Conservation (phyloP, 176 grass and related monocot species). For the Rhynchospora pubera region DNA sequence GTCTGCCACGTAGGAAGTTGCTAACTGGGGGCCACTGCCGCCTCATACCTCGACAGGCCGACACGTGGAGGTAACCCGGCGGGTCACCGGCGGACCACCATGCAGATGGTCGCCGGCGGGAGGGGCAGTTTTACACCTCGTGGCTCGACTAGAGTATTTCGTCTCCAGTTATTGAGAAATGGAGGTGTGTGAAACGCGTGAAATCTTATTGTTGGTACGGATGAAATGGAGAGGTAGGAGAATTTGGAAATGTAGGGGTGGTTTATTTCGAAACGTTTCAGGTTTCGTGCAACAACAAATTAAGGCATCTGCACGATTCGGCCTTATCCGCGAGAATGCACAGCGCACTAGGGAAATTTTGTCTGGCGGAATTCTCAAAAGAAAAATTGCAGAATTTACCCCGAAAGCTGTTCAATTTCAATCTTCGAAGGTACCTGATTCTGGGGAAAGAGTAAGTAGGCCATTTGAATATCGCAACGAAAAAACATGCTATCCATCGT, state of each 20-base stretch:
- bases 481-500: background rate
- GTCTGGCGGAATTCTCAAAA: background rate
- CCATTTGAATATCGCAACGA: background rate
- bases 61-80: constrained; percentile 28
- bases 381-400: background rate
- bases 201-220: background rate
- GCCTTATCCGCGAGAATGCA: constrained; percentile 20
- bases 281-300: constrained; percentile 26
- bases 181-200: background rate
- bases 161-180: background rate
- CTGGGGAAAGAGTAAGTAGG: background rate
- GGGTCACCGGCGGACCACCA: background rate
- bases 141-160: background rate
- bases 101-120: background rate
- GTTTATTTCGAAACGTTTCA: constrained; percentile 27
- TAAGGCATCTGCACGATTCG: constrained; percentile 16
- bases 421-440: background rate
- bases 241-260: background rate
- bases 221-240: background rate
- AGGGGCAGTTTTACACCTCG: background rate
- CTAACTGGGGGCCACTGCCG: constrained; percentile 24
- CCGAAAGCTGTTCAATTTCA: background rate
- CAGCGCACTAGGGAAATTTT: constrained; percentile 12
- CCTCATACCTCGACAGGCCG: constrained; percentile 1
- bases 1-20: background rate